phyloP scores from a whole-genome alignment of 257 asterid genomes.

The Solanum ahanhuiri region DNA sequence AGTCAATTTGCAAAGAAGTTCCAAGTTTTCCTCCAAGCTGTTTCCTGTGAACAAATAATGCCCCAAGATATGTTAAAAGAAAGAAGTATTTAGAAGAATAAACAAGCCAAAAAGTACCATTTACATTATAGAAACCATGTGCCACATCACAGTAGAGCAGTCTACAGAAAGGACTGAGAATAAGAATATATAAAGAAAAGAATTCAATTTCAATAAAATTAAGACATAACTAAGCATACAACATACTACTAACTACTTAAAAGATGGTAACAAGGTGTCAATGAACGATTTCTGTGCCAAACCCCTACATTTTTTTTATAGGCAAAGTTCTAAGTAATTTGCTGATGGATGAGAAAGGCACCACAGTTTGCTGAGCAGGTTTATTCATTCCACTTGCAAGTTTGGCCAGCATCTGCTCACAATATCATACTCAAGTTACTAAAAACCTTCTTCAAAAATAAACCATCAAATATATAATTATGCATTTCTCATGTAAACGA shows the following conservation, averaged over 20 bases:
- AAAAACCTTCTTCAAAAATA: neutral
- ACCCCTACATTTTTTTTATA: conserved; percentile 69
- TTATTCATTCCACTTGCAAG: conserved; percentile 94
- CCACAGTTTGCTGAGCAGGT: conserved; percentile 96
- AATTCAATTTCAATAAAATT: neutral
- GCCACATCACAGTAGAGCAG: neutral
- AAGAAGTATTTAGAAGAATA: neutral
- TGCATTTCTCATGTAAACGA: neutral
- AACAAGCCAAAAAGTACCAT: neutral
- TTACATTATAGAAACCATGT: neutral
- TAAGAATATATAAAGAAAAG: neutral
- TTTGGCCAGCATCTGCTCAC: conserved; percentile 88
- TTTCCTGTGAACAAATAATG: conserved; percentile 48
- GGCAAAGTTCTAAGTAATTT: conserved; percentile 68
- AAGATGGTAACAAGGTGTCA: neutral
- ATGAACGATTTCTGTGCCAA: neutral
- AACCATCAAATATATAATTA: neutral
- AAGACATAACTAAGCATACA: neutral
- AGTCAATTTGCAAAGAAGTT: conserved; percentile 66
- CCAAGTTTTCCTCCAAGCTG: conserved; percentile 99
- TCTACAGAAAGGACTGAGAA: neutral
- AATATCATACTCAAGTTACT: conserved; percentile 7
- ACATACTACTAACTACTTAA: neutral
- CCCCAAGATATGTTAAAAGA: neutral
- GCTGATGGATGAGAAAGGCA: conserved; percentile 61